Evolutionary conservation across 176 grass and related monocot genomes (phyloP).

Genomic region (Lolium perenne): DNA sequence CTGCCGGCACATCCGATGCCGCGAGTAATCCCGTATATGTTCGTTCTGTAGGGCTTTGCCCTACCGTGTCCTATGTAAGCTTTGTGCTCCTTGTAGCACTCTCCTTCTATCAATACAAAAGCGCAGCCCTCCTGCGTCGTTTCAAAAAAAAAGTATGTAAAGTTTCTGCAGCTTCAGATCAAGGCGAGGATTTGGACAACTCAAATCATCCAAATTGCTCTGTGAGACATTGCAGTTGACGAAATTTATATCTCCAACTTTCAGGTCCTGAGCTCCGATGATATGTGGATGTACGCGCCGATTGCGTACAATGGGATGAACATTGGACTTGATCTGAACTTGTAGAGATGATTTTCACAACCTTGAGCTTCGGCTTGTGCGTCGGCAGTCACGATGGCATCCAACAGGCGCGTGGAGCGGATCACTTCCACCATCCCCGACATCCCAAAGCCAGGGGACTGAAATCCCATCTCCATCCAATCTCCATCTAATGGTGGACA

Average conservation of each 20-base stretch:
- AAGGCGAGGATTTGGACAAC: neutral
- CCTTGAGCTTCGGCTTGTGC: too few relatives aligned
- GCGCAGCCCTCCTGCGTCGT: too few relatives aligned
- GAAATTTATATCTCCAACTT: neutral
- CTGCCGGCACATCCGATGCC: too few relatives aligned
- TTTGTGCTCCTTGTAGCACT: too few relatives aligned
- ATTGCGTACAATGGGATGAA: constrained; percentile 73
- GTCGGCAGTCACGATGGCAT: constrained; percentile 48
- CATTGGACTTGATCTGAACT: constrained; percentile 60
- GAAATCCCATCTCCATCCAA: too few relatives aligned
- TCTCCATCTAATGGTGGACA: too few relatives aligned
- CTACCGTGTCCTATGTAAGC: too few relatives aligned
- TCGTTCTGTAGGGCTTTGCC: too few relatives aligned
- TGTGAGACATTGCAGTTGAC: neutral
- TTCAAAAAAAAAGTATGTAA: too few relatives aligned
- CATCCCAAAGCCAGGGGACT: constrained; percentile 44
- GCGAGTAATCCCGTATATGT: too few relatives aligned
- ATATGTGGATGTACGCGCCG: constrained; percentile 74
- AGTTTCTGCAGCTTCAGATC: neutral
- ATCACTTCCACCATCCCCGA: constrained; percentile 84
- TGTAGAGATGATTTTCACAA: constrained; percentile 5
- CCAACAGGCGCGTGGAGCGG: constrained; percentile 61
- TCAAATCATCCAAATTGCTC: neutral
- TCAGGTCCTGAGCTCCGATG: constrained; percentile 75
- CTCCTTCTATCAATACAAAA: too few relatives aligned